Evolutionary conservation across 495 filamentous ascomycete genomes (phyloP), one percentile per base, ranked within the genome.

Genomic region (Daldinia bambusicola): DNA sequence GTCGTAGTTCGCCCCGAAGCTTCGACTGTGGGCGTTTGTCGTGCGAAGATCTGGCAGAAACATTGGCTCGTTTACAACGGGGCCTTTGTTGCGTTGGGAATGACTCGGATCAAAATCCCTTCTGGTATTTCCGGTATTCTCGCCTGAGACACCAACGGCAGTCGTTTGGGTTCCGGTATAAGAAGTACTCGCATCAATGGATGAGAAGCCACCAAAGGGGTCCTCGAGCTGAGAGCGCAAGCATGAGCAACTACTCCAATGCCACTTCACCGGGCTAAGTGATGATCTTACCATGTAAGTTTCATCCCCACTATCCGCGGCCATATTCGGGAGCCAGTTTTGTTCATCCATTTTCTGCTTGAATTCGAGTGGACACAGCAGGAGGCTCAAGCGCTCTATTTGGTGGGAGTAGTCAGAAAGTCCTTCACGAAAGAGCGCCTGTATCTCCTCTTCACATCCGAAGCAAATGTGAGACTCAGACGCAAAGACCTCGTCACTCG

Each of bases 31-130:
- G 14, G 61, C 70, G 70, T 74, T 75, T 74, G 73, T 45, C 8
- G 68, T 67, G 62, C 57, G 67, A 51, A 71, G 43, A 58, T 63
- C 66, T 74, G 58, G 65, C 51, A 75, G 67, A 65, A 68, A 59
- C 73, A 74, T 74, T 48, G 69, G 67, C 50, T 75, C 72, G 71
- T 61, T 75, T 74, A 67, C 75, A 56, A 60, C 45, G 22, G 38
- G 34, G 38, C 66, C 69, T 75, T 74, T 75, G 58, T 75, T 67
- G 50, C 63, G 74, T 57, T 72, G 75, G 62, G 65, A 22, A 40
- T 75, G 75, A 74, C 70, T 72, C 75, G 75, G 73, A 52, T 58
- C 66, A 70, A 70, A 64, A 41, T 75, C 65, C 53, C 75, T 69
- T 59, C 75, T 70, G 66, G 45, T 48, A 70, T 64, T 71, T 66